Conservation (phyloP, 345 rosid genomes). For the Melastoma malabathricum region DNA sequence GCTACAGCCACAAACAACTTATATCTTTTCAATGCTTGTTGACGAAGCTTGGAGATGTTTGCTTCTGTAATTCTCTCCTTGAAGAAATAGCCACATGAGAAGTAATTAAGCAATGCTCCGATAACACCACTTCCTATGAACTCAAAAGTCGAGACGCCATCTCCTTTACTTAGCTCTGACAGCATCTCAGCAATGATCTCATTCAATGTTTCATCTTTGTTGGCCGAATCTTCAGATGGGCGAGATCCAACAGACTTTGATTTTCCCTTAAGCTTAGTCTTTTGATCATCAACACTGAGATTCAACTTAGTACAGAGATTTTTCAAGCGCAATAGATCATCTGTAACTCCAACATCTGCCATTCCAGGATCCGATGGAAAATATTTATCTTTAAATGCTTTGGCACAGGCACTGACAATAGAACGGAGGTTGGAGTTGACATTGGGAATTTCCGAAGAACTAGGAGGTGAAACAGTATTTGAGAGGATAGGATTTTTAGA, state of each 20-base stretch:
- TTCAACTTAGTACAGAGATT: slow-evolving; percentile 70
- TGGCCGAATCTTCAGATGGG: slow-evolving; percentile 40
- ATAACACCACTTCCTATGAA: slow-evolving; percentile 97
- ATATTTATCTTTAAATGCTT: slow-evolving; percentile 80
- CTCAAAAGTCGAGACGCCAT: slow-evolving; percentile 98
- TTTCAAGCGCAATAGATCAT: slow-evolving; percentile 78
- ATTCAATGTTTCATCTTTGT: slow-evolving; percentile 72
- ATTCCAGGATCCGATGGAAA: slow-evolving; percentile 67
- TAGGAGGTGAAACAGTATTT: slow-evolving; percentile 57
- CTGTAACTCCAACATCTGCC: slow-evolving; percentile 79
- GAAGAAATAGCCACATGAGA: slow-evolving; percentile 76
- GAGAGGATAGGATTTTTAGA: slow-evolving; percentile 36
- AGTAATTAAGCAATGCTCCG: slow-evolving; percentile 79
- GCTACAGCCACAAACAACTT: slow-evolving; percentile 66
- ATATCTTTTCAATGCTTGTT: slow-evolving; percentile 64
- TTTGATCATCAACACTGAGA: slow-evolving; percentile 73
- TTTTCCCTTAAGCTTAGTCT: slow-evolving; percentile 76
- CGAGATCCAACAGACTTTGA: slow-evolving; percentile 56
- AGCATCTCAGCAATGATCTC: slow-evolving; percentile 75
- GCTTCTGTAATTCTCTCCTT: slow-evolving; percentile 76
- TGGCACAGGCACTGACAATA: slow-evolving; percentile 73
- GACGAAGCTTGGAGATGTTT: slow-evolving; percentile 71
- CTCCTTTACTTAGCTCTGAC: slow-evolving; percentile 81
- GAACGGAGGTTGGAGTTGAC: slow-evolving; percentile 54
- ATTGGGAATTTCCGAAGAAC: slow-evolving; percentile 49